Evolutionary conservation across 2,329 filamentous ascomycete species (phyloP).

Genomic region (Penicillium italicum): DNA sequence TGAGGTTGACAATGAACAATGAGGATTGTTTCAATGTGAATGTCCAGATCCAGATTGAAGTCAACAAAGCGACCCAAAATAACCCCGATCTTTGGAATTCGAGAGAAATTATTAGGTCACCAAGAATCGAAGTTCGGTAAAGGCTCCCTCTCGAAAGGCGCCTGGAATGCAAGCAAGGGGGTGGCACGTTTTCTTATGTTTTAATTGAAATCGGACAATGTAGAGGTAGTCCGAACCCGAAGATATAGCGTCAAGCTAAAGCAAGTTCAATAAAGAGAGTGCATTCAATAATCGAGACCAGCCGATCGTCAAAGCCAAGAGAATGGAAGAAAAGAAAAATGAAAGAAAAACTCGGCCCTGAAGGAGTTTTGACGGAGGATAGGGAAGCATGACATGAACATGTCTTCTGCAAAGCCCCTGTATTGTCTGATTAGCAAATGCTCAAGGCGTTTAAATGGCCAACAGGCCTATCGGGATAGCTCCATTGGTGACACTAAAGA

Average conservation of each 20-base stretch:
- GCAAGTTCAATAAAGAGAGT: neutral
- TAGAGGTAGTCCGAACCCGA: neutral
- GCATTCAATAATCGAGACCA: neutral
- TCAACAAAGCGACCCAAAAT: conserved; percentile 5
- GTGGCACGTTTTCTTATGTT: neutral
- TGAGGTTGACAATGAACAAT: conserved; percentile 1
- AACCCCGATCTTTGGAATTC: conserved; percentile 1
- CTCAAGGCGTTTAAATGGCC: neutral
- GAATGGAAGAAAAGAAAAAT: neutral
- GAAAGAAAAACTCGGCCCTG: neutral
- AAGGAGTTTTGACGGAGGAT: neutral
- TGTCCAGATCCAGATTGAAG: neutral
- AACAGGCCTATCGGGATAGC: conserved; percentile 14
- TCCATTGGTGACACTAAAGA: conserved; percentile 8
- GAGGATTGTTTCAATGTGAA: neutral
- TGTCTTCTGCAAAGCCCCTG: neutral
- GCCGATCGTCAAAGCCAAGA: neutral
- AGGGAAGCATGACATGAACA: neutral
- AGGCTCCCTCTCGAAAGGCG: neutral
- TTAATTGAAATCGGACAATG: neutral
- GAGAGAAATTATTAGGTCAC: neutral
- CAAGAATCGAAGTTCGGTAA: neutral
- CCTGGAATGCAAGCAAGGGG: conserved; percentile 4
- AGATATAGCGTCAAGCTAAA: neutral
- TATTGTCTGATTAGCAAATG: conserved; percentile 1